Percentiles rank a stretch among this genome's conserved stretches.
These are phyloP conservation scores for Arthroderma uncinatum DNA, from an alignment of 2,329 filamentous ascomycete species.

Conservation along the genomic window DNA sequence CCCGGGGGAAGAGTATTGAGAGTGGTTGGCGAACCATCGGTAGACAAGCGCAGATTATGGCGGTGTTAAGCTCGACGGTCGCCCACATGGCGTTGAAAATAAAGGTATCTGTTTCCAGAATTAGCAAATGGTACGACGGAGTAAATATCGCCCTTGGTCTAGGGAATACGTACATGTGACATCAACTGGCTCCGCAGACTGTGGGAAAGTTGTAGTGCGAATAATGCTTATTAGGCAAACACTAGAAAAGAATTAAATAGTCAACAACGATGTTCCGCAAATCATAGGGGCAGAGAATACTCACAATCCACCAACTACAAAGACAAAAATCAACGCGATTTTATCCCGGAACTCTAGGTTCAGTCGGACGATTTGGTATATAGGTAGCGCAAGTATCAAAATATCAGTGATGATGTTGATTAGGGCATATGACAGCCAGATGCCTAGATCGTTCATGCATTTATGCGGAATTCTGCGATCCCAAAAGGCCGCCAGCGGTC, in stretches of 20 bases:
- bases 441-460: slow-evolving; percentile 8
- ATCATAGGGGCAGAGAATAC: not conserved
- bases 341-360: slow-evolving; percentile 11
- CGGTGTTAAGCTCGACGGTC: slow-evolving; percentile 26
- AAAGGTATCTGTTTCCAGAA: not conserved
- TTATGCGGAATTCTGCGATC: slow-evolving; percentile 9
- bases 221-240: slow-evolving; percentile 35
- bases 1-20: slow-evolving; percentile 6
- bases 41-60: slow-evolving; percentile 30
- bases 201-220: slow-evolving; percentile 20
- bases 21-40: slow-evolving; percentile 17
- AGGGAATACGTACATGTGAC: slow-evolving; percentile 10
- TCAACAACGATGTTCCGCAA: not conserved
- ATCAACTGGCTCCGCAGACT: slow-evolving; percentile 1
- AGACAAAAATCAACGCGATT: slow-evolving; percentile 13
- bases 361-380: slow-evolving; percentile 10
- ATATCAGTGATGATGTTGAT: slow-evolving; percentile 13
- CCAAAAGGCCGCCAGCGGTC: slow-evolving; percentile 11
- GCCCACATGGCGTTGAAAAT: slow-evolving; percentile 21
- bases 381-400: slow-evolving; percentile 10
- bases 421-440: slow-evolving; percentile 10
- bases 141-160: not conserved
- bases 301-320: slow-evolving; percentile 13
- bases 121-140: not conserved
- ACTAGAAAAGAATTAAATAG: slow-evolving; percentile 14